phyloP scores from a whole-genome alignment of 2,329 filamentous ascomycete species.

The Dactylellina sp. region DNA sequence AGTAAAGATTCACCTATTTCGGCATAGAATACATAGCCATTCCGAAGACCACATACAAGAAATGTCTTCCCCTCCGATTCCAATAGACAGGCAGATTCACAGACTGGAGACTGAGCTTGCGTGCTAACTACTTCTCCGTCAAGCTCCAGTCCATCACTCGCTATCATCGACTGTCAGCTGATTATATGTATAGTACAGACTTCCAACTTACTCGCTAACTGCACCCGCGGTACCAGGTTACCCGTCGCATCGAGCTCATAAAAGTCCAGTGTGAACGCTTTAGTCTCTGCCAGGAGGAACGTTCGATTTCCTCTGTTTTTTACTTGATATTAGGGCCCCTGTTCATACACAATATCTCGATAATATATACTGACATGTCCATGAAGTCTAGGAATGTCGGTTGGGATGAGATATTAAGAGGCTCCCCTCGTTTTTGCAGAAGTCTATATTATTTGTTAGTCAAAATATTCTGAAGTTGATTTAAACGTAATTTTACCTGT shows the following conservation, averaged over 20 bases:
- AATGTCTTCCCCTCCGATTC: conserved; percentile 50
- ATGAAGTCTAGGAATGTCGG: conserved; percentile 47
- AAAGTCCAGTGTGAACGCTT: conserved; percentile 19
- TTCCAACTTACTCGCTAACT: conserved; percentile 55
- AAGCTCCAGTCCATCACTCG: conserved; percentile 36
- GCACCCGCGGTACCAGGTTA: neutral
- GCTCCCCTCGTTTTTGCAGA: conserved; percentile 16
- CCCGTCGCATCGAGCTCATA: conserved; percentile 16
- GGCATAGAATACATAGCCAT: conserved; percentile 64
- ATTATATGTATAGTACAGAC: neutral
- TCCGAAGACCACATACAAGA: conserved; percentile 66
- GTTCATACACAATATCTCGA: too few species aligned
- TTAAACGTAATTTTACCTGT: conserved; percentile 14
- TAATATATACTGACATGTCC: conserved; percentile 17
- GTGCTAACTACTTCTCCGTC: conserved; percentile 20
- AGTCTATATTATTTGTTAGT: conserved; percentile 20
- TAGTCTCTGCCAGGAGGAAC: conserved; percentile 19
- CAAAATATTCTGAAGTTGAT: neutral
- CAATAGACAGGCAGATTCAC: conserved; percentile 58
- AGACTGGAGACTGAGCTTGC: conserved; percentile 53
- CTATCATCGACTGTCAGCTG: conserved; percentile 36
- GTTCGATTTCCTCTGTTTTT: conserved; percentile 14
- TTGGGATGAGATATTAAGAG: conserved; percentile 29
- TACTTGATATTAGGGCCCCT: conserved; percentile 23
- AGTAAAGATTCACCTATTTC: conserved; percentile 29